Base-by-base conservation (phyloP, 1,139 yeast genomes). In the Suhomyces maxii region DNA sequence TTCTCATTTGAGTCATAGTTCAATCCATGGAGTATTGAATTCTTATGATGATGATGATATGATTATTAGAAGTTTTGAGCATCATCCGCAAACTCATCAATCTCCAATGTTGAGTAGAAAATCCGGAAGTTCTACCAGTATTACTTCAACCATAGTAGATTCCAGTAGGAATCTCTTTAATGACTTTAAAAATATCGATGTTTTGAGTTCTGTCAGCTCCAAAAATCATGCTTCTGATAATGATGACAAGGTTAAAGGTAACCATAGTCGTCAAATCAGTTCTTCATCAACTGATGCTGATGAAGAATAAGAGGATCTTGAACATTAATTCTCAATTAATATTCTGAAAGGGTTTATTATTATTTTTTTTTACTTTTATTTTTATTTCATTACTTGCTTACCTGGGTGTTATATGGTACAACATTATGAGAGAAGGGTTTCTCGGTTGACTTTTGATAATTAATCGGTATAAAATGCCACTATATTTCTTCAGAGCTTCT, bases 1-100 rank as follows among this genome's bases (percentile, higher is more conserved):
- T 45, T 54, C 59, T 10, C 44, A 38, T 26, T n/a, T 43, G 26
- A 28, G 34, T 13, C 49, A 46, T 8, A 33, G 37, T 8, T 40
- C 50, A 3, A 37, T 39, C 13, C 40, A 47, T 25, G 45, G 47
- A n/a, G 34, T 55, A 30, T 60, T 73, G 46, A 68, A 66, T 48
- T 67, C 74, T 34, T 73, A 74, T 53, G 84, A 77, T 53, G 84
- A 80, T 51, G 86, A 82, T 53, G 86, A 82, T 53, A 75, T 73
- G 69, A 73, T 80, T 35, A 68, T 73, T 55, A 59, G 79, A 42
- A 73, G 73, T 40, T 69, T 71, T 48, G 77, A 73, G 46, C 63
- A 64, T 63, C 54, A 67, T 59, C 54, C 56, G 12, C 54, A 58
- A 41, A 53, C 49, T 40, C 54, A 53, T 37, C 56, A 51, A 36